Evolutionary conservation across 176 grass and related monocot species (phyloP).

Genomic region (Pontederia crassipes): DNA sequence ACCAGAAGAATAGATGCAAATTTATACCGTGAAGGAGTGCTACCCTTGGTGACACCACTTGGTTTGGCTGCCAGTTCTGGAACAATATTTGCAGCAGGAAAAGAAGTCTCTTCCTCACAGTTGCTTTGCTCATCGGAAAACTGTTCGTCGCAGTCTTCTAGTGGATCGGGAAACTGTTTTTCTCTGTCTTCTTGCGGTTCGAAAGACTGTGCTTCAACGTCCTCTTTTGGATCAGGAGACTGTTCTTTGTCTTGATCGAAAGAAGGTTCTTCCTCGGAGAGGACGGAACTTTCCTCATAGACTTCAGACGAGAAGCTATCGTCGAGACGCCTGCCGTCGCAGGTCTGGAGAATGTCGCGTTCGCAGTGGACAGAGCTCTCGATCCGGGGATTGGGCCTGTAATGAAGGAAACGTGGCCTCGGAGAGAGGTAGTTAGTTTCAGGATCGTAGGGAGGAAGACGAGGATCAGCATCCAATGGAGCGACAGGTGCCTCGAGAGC

Average conservation of each 20-base stretch:
- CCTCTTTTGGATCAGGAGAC: neutral
- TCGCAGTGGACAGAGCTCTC: constrained; percentile 21
- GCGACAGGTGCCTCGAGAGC: neutral
- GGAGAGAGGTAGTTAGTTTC: constrained; percentile 85
- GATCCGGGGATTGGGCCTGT: constrained; percentile 58
- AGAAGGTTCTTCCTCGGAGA: constrained; percentile 20
- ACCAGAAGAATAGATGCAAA: constrained; percentile 32
- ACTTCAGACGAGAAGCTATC: constrained; percentile 50
- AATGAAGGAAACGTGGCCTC: constrained; percentile 73
- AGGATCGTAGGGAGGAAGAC: constrained; percentile 58
- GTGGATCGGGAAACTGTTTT: neutral
- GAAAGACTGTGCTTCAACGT: neutral
- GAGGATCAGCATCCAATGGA: constrained; percentile 9
- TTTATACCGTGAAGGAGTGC: constrained; percentile 16
- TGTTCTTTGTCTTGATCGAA: neutral
- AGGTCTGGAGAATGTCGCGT: neutral
- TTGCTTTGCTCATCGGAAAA: neutral
- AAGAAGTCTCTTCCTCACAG: neutral
- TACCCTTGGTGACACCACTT: constrained; percentile 10
- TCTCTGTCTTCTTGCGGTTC: neutral
- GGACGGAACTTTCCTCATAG: constrained; percentile 23
- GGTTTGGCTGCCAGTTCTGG: neutral
- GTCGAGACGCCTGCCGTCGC: constrained; percentile 33
- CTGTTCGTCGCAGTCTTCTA: constrained; percentile 2
- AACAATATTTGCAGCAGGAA: neutral